Evolutionary conservation across 352 stramenopile genomes (phyloP).

Genomic region (Phytopythium boreale): DNA sequence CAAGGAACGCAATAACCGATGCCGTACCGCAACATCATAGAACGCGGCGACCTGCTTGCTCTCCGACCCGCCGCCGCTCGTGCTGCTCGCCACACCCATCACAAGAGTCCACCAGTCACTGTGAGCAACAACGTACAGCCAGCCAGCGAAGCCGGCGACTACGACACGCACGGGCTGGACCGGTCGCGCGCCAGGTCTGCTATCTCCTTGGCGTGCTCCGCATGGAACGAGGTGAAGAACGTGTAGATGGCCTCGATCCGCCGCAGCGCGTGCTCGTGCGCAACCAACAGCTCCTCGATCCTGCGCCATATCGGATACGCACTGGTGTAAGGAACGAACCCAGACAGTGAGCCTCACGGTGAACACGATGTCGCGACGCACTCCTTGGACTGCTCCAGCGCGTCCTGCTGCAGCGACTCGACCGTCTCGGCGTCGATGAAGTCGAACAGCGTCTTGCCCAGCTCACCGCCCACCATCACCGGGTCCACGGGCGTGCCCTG

Average conservation of each 20-base stretch:
- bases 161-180: neutral
- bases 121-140: neutral
- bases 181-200: slow-evolving; percentile 21
- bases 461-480: slow-evolving; percentile 46
- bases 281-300: slow-evolving; percentile 61
- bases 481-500: slow-evolving; percentile 47
- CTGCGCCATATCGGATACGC: slow-evolving; percentile 24
- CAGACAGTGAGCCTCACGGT: neutral
- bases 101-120: neutral
- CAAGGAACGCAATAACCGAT: neutral
- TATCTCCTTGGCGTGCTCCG: slow-evolving; percentile 29
- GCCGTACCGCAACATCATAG: slow-evolving; percentile 42
- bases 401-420: slow-evolving; percentile 71
- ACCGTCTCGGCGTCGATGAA: slow-evolving; percentile 84
- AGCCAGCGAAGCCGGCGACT: too few relatives aligned
- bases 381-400: slow-evolving; percentile 68
- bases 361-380: slow-evolving; percentile 15
- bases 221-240: slow-evolving; percentile 66
- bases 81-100: slow-evolving; percentile 12
- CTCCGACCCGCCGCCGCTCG: slow-evolving; percentile 7
- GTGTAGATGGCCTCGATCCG: slow-evolving; percentile 57
- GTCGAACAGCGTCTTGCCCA: slow-evolving; percentile 77
- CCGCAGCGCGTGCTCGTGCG: slow-evolving; percentile 59
- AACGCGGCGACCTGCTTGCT: slow-evolving; percentile 32
- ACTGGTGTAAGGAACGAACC: neutral